Conservation (phyloP, 352 stramenopile genomes). For the Pythium insidiosum region DNA sequence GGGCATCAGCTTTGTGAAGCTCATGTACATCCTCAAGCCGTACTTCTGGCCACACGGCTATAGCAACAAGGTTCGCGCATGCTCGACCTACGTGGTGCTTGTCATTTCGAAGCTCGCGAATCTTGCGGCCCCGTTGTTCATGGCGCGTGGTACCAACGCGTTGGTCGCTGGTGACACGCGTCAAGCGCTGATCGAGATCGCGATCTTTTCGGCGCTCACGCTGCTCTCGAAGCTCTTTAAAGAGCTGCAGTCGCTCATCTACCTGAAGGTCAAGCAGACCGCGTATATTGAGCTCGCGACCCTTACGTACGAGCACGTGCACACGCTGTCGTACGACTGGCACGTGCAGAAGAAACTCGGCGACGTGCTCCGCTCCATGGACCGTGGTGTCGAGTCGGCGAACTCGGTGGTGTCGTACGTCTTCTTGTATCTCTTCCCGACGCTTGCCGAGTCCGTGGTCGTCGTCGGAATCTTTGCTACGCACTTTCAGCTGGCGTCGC, state of each 20-base stretch:
- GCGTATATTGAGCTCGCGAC: slow-evolving; percentile 97
- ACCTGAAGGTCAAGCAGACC: slow-evolving; percentile 95
- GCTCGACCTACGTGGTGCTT: slow-evolving; percentile 91
- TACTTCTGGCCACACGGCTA: slow-evolving; percentile 83
- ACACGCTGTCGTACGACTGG: slow-evolving; percentile 96
- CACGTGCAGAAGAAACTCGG: slow-evolving; percentile 97
- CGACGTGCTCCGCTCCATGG: slow-evolving; percentile 93
- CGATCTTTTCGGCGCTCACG: slow-evolving; percentile 75
- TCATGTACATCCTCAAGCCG: slow-evolving; percentile 79
- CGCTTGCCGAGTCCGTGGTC: slow-evolving; percentile 92
- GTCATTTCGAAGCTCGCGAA: slow-evolving; percentile 90
- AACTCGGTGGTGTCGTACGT: slow-evolving; percentile 96
- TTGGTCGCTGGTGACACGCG: slow-evolving; percentile 63
- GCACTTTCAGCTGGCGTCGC: slow-evolving; percentile 90
- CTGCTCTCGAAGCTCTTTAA: slow-evolving; percentile 90
- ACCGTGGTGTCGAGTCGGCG: slow-evolving; percentile 88
- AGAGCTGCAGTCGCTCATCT: slow-evolving; percentile 93
- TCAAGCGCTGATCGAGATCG: slow-evolving; percentile 44
- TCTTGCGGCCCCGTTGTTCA: slow-evolving; percentile 88
- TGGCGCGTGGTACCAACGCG: slow-evolving; percentile 90
- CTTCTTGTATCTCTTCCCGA: slow-evolving; percentile 95
- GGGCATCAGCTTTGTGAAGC: slow-evolving; percentile 78
- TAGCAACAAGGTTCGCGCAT: slow-evolving; percentile 69
- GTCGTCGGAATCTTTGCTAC: slow-evolving; percentile 88
- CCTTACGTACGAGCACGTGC: slow-evolving; percentile 95